These are phyloP conservation scores for Rhizopogon sp. DNA, from an alignment of 768 basidiomycete species.

Conservation along the genomic window DNA sequence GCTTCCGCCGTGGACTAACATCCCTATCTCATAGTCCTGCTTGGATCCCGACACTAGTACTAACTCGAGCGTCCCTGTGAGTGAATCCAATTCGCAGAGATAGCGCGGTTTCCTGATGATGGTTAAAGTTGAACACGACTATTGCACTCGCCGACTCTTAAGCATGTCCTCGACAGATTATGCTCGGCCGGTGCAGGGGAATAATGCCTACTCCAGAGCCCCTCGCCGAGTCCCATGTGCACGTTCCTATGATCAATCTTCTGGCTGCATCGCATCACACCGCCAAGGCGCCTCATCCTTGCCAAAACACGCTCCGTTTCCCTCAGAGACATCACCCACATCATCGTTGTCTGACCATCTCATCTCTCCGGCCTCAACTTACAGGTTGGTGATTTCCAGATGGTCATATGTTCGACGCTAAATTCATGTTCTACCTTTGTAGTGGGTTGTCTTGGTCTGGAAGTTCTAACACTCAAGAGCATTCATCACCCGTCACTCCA, in stretches of 20 bases:
- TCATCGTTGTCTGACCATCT: not conserved
- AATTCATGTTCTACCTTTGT: not conserved
- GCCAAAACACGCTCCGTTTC: not conserved
- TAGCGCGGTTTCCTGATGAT: not conserved
- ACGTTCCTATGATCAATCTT: not conserved
- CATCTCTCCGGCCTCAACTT: constrained; percentile 17
- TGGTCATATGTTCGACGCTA: not conserved
- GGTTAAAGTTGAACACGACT: not conserved
- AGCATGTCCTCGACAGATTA: not conserved
- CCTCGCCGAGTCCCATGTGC: not conserved
- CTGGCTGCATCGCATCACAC: not conserved
- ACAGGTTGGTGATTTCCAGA: constrained; percentile 16
- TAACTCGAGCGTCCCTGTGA: not conserved
- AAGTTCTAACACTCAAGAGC: constrained; percentile 9
- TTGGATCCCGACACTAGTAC: not conserved
- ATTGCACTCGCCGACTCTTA: not conserved
- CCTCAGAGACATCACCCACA: not conserved
- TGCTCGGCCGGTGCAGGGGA: not conserved
- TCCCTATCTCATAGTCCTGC: not conserved
- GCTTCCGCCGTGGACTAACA: not conserved
- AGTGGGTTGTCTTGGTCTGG: constrained; percentile 10
- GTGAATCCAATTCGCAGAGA: not conserved
- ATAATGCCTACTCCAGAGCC: not conserved
- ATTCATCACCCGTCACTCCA: constrained; percentile 16
- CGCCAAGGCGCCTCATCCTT: not conserved